These are phyloP conservation scores for Dovyalis caffra DNA, from an alignment of 345 rosid species.

Conservation along the genomic window DNA sequence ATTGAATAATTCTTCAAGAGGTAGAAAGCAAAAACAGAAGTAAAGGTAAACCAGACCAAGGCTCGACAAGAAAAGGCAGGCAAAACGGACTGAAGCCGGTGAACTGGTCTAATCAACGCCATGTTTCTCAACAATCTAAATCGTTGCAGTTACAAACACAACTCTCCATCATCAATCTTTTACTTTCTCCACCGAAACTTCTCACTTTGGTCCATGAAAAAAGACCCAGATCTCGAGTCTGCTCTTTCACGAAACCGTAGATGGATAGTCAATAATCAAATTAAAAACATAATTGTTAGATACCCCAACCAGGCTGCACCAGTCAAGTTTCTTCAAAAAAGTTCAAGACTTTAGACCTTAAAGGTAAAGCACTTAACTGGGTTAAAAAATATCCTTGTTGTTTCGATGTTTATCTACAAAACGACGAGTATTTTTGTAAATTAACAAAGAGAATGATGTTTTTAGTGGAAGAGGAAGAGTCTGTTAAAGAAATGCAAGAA, in stretches of 20 bases:
- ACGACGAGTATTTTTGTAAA: slow-evolving; percentile 62
- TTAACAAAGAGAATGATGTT: slow-evolving; percentile 70
- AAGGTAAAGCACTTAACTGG: slow-evolving; percentile 94
- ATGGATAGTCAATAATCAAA: slow-evolving; percentile 86
- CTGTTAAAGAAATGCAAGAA: slow-evolving; percentile 64
- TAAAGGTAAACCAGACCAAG: too few species aligned
- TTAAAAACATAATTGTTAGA: slow-evolving; percentile 74
- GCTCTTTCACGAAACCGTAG: slow-evolving; percentile 82
- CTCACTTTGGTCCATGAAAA: slow-evolving; percentile 90
- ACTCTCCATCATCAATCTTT: not conserved
- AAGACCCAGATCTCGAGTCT: slow-evolving; percentile 78
- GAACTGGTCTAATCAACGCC: not conserved
- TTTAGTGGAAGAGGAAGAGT: slow-evolving; percentile 80
- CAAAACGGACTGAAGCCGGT: too few species aligned
- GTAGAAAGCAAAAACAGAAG: too few species aligned
- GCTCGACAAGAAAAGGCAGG: too few species aligned
- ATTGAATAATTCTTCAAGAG: too few species aligned
- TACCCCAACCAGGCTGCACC: slow-evolving; percentile 65
- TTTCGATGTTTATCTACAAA: slow-evolving; percentile 60
- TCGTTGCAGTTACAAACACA: not conserved
- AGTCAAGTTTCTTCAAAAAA: slow-evolving; percentile 67
- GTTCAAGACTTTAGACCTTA: slow-evolving; percentile 91
- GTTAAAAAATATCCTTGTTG: slow-evolving; percentile 88
- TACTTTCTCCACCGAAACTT: slow-evolving; percentile 36
- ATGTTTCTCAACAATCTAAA: slow-evolving; percentile 6